These are phyloP conservation scores for Yamadazyma sp. DNA, from an alignment of 805 yeast genomes.

Conservation along the genomic window DNA sequence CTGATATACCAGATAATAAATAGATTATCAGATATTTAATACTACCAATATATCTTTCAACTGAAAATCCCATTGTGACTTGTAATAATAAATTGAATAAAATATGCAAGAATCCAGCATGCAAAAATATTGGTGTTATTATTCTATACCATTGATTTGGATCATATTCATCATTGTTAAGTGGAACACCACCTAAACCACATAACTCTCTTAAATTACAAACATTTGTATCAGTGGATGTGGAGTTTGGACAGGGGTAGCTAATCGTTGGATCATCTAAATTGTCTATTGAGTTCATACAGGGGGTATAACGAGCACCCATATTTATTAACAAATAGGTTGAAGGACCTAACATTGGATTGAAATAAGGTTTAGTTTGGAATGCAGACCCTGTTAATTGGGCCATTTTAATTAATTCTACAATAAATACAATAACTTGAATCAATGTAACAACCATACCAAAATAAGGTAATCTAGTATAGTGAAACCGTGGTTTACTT, in stretches of 20 bases:
- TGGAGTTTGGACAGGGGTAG: slow-evolving; percentile 72
- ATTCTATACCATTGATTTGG: slow-evolving; percentile 72
- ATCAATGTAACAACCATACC: slow-evolving; percentile 40
- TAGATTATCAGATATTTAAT: slow-evolving; percentile 54
- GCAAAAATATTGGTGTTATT: slow-evolving; percentile 66
- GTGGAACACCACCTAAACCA: slow-evolving; percentile 51
- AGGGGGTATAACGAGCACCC: slow-evolving; percentile 71
- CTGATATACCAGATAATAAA: slow-evolving; percentile 59
- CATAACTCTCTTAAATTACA: slow-evolving; percentile 59
- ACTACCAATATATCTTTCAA: slow-evolving; percentile 57
- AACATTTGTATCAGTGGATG: slow-evolving; percentile 49
- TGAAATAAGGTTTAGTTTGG: slow-evolving; percentile 68
- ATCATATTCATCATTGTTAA: slow-evolving; percentile 25
- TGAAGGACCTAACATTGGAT: slow-evolving; percentile 80
- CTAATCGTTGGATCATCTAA: slow-evolving; percentile 39
- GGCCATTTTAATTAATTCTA: slow-evolving; percentile 57
- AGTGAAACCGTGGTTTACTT: slow-evolving; percentile 32
- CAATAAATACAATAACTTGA: slow-evolving; percentile 57
- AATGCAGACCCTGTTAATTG: slow-evolving; percentile 59
- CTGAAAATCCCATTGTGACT: slow-evolving; percentile 54
- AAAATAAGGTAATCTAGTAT: slow-evolving; percentile 38
- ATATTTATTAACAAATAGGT: slow-evolving; percentile 60
- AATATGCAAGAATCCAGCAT: slow-evolving; percentile 72
- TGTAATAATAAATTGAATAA: slow-evolving; percentile 61
- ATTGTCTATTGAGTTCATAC: slow-evolving; percentile 54